A percentile compares a stretch with the other conserved stretches of the same genome.
Evolutionary conservation across 2,329 filamentous ascomycete genomes (phyloP).

Genomic region (Tolypocladium capitatum): DNA sequence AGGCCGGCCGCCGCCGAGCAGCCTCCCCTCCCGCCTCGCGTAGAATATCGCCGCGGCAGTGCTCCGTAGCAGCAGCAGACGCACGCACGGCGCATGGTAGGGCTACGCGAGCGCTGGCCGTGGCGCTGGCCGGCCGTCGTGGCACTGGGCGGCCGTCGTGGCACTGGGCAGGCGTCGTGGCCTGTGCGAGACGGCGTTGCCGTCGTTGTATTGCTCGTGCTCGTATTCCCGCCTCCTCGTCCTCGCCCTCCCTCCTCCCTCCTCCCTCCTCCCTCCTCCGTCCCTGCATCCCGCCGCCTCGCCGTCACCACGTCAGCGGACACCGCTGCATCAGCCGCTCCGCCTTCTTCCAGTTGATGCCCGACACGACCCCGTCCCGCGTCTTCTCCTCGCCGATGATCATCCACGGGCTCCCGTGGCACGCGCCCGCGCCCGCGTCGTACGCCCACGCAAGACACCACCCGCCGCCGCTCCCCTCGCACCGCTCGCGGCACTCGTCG

Average conservation of each 20-base stretch:
- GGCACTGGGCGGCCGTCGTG: neutral
- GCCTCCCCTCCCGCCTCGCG: neutral
- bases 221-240: too few relatives aligned
- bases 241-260: too few relatives aligned
- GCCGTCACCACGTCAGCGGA: slow-evolving; percentile 1
- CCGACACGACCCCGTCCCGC: slow-evolving; percentile 15
- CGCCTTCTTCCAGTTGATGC: slow-evolving; percentile 18
- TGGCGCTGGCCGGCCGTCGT: neutral
- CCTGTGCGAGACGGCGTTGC: neutral
- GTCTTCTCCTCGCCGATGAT: slow-evolving; percentile 24
- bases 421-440: slow-evolving; percentile 24
- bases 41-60: too few relatives aligned
- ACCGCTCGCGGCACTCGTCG: slow-evolving; percentile 29
- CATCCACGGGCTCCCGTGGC: slow-evolving; percentile 36
- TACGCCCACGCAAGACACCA: slow-evolving; percentile 40
- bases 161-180: neutral
- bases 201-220: too few relatives aligned
- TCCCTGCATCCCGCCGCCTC: too few relatives aligned
- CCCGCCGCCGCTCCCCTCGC: slow-evolving; percentile 19
- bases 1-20: neutral
- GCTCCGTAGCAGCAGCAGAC: too few relatives aligned
- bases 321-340: slow-evolving; percentile 14
- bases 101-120: neutral
- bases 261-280: too few relatives aligned
- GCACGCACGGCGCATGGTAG: neutral